Percentiles rank a stretch among this genome's conserved stretches.
phyloP scores from a whole-genome alignment of 257 asterid species.

The Nicotiana benthamiana region DNA sequence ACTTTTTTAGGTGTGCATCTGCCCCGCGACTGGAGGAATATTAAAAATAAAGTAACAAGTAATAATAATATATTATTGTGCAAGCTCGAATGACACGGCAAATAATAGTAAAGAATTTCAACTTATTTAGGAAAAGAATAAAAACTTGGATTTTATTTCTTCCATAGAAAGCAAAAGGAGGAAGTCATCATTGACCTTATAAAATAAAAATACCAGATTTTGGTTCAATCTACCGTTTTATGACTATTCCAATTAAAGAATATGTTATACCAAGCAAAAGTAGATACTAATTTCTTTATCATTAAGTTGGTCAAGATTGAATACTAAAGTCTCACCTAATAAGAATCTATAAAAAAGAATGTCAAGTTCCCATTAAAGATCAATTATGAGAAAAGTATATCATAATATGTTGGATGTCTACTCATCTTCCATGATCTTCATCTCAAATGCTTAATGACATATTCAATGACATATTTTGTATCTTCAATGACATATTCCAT shows the following conservation, averaged over 20 bases:
- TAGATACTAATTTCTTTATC: neutral
- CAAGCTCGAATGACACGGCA: fast-evolving
- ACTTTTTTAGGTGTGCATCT: no score
- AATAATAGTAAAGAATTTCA: no score
- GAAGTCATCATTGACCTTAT: no score
- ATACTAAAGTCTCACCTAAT: neutral
- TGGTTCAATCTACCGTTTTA: neutral
- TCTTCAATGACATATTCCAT: no score
- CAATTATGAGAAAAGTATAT: no score
- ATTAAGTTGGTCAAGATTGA: neutral
- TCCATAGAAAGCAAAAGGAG: neutral
- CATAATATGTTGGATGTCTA: no score
- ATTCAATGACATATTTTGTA: no score
- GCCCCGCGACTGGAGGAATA: fast-evolving
- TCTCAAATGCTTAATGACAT: no score
- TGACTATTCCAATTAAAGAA: neutral
- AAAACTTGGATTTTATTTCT: neutral
- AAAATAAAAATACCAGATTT: neutral
- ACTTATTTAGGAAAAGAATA: no score
- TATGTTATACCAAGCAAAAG: neutral
- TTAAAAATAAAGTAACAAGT: fast-evolving
- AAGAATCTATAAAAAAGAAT: neutral
- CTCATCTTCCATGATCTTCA: no score
- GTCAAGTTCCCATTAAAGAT: neutral
- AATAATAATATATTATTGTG: no score